A percentile compares a stretch with the other conserved stretches of the same genome.
These are phyloP conservation scores for Trichomonas vaginalis DNA, from an alignment of 208 protist species.

Conservation along the genomic window DNA sequence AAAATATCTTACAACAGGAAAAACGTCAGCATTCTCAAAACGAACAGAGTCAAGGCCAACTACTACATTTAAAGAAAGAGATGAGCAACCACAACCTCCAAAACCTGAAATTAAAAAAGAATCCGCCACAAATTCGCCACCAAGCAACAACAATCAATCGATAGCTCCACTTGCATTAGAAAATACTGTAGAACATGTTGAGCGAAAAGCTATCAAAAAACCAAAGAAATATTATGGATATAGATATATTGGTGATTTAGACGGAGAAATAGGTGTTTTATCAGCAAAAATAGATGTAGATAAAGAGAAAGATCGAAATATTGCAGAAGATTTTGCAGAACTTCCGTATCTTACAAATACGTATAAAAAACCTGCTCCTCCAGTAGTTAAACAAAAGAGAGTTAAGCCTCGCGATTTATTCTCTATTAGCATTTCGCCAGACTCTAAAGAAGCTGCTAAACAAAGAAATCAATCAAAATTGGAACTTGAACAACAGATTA, in stretches of 20 bases:
- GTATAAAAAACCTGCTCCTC: neutral
- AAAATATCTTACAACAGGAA: neutral
- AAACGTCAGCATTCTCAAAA: neutral
- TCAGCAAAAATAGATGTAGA: neutral
- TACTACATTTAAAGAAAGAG: neutral
- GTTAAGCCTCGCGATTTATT: neutral
- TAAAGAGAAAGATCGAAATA: neutral
- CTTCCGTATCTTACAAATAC: neutral
- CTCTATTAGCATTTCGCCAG: neutral
- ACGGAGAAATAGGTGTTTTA: neutral
- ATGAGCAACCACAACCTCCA: neutral
- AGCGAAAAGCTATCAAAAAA: neutral
- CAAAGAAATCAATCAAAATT: neutral
- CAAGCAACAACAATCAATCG: neutral
- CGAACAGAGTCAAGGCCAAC: neutral
- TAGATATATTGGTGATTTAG: neutral
- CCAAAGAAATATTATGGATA: neutral
- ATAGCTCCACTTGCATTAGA: neutral
- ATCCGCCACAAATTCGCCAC: too few relatives aligned
- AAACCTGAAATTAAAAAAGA: neutral
- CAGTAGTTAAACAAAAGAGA: neutral
- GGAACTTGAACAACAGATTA: neutral
- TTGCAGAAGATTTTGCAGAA: neutral
- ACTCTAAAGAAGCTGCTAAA: neutral
- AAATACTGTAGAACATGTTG: neutral